Evolutionary conservation across 2,329 filamentous ascomycete species (phyloP), one percentile per base, ranked within the genome.

Genomic region (Neospermospora avenae): DNA sequence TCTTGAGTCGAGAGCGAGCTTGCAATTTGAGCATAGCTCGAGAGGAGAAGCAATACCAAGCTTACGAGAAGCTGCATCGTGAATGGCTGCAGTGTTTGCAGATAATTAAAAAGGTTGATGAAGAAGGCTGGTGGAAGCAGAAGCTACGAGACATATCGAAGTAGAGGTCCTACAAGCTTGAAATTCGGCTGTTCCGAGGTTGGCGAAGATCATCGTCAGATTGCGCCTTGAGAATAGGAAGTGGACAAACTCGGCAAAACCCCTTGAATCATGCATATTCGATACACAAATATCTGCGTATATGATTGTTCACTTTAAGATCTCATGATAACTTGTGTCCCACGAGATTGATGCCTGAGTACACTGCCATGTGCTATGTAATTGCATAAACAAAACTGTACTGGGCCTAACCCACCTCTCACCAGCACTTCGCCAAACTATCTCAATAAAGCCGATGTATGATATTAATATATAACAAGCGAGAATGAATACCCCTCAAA

Each of bases 1-100:
- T 59, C 34, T 61, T 69, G 68, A 24, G 54, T 28, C 13, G 53
- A 57, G 56, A 64, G 62, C 45, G 65, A 59, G 25, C 49, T 59
- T 22, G 56, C 57, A 18, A 56, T 58, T 37, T 45, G 41, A 10
- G 56, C 49, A 48, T 56, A 65, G 54, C 58, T 63, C 37, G 55
- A 10, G 14, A 69, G 41, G 8, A 69, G n/a, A 49, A 64, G 49
- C 2, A 68, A 28, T 22, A 34, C 44, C 1, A 58, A 55, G 37
- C 61, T n/a, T 11, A 42, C 48, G 16, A 59, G 34, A 42, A 67
- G 58, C 65, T 65, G 68, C 68, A 69, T 69, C 8, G 42, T 63
- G 35, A 34, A 10, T 44, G 16, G 25, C 28, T 42, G 25, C 24
- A 46, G 28, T 3, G 13, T 14, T 11, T n/a, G 13, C 5, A 34